These are phyloP conservation scores for Leccinum pachyderme DNA, from an alignment of 1,284 basidiomycete species.

Conservation along the genomic window DNA sequence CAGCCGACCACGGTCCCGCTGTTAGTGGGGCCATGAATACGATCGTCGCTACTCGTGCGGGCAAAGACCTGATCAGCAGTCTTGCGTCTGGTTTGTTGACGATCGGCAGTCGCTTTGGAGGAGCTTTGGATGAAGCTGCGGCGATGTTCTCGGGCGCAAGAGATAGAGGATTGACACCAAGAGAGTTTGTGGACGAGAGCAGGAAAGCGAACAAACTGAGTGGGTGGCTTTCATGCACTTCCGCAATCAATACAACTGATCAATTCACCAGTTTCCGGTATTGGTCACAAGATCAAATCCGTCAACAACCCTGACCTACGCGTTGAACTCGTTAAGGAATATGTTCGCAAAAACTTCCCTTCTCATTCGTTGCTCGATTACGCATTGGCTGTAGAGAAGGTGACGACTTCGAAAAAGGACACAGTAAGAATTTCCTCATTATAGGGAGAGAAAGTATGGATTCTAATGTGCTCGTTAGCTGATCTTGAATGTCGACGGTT, in stretches of 20 bases:
- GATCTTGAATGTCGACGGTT: constrained; percentile 96
- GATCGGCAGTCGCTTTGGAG: constrained; percentile 98
- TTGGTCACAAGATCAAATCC: constrained; percentile 99
- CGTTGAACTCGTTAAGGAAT: constrained; percentile 98
- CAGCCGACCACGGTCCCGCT: constrained; percentile 97
- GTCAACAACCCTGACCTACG: constrained; percentile 97
- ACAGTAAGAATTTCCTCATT: constrained; percentile 53
- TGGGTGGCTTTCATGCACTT: constrained; percentile 35
- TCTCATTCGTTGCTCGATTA: constrained; percentile 92
- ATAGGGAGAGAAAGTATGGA: background rate
- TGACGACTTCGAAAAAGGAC: constrained; percentile 97
- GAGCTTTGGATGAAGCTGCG: constrained; percentile 98
- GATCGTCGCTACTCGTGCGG: constrained; percentile 97
- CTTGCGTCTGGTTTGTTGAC: constrained; percentile 95
- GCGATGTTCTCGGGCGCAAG: constrained; percentile 91
- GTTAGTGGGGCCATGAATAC: constrained; percentile 99
- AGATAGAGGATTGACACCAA: constrained; percentile 89
- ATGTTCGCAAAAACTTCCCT: constrained; percentile 94
- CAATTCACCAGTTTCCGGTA: constrained; percentile 80
- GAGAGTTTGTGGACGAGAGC: constrained; percentile 97
- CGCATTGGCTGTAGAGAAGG: constrained; percentile 97
- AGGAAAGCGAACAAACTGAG: constrained; percentile 96
- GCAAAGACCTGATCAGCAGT: constrained; percentile 98
- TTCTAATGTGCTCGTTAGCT: constrained; percentile 40
- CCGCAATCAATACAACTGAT: background rate